Evolutionary conservation across 106 monocot species (phyloP).

Genomic region (Platanthera guangdongensis): DNA sequence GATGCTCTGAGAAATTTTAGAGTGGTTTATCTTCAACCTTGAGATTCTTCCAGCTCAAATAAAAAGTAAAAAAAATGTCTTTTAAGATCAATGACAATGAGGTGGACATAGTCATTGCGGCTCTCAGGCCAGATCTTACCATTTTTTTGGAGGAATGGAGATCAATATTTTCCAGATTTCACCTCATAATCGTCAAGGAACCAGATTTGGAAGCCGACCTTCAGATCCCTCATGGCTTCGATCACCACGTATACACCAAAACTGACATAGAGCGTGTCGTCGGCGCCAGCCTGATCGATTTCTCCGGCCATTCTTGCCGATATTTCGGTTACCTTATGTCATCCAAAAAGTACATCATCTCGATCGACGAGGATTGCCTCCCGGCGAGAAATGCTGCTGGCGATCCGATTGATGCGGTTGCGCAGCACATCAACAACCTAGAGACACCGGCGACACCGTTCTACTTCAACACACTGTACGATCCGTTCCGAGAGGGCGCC

Average conservation of each 20-base stretch:
- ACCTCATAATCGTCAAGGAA: constrained; percentile 75
- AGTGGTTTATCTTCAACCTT: neutral
- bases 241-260: constrained; percentile 66
- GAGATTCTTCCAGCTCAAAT: neutral
- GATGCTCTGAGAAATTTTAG: constrained; percentile 82
- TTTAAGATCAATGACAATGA: constrained; percentile 42
- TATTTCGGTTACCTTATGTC: constrained; percentile 93
- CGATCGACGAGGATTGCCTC: constrained; percentile 66
- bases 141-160: constrained; percentile 69
- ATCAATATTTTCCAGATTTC: constrained; percentile 57
- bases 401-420: constrained; percentile 33
- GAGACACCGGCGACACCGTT: constrained; percentile 72
- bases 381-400: constrained; percentile 45
- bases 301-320: constrained; percentile 77
- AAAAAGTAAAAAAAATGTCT: constrained; percentile 35
- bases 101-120: constrained; percentile 70
- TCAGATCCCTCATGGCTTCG: constrained; percentile 58
- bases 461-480: constrained; percentile 93
- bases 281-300: constrained; percentile 41
- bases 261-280: constrained; percentile 46
- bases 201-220: constrained; percentile 56
- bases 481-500: constrained; percentile 59
- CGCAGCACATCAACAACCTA: constrained; percentile 70
- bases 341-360: constrained; percentile 64
- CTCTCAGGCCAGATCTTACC: constrained; percentile 58